Evolutionary conservation across 768 basidiomycete species (phyloP).

Genomic region (Termitomyces heimii): DNA sequence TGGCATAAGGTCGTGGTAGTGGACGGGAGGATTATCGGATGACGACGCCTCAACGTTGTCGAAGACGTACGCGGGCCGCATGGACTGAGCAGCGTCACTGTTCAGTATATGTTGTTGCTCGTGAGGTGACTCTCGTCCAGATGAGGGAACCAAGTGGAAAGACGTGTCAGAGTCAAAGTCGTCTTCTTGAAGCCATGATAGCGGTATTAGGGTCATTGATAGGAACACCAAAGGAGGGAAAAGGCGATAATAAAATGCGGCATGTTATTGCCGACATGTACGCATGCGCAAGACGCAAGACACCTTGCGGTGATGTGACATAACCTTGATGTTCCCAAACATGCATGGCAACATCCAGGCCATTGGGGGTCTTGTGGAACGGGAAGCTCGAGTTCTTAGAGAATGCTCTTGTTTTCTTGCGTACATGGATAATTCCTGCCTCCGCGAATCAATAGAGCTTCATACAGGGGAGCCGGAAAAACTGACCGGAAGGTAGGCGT

Average conservation of each 20-base stretch:
- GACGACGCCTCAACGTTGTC: constrained; percentile 1
- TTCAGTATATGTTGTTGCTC: constrained; percentile 14
- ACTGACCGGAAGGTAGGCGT: not conserved
- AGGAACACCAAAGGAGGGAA: constrained; percentile 2
- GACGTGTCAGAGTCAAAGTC: constrained; percentile 16
- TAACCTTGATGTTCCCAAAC: not conserved
- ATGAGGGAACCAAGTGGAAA: not conserved
- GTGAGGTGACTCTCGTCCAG: constrained; percentile 7
- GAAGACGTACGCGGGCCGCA: constrained; percentile 5
- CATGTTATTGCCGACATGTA: constrained; percentile 11
- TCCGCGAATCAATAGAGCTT: not conserved
- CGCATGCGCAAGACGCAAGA: constrained; percentile 6
- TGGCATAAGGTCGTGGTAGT: not conserved
- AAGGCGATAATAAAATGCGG: constrained; percentile 8
- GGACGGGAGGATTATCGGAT: not conserved
- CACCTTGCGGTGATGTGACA: constrained; percentile 12
- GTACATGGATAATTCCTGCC: not conserved
- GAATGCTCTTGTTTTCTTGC: not conserved
- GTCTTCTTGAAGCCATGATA: constrained; percentile 18
- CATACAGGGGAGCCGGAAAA: not conserved
- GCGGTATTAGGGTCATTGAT: constrained; percentile 11
- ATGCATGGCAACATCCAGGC: not conserved
- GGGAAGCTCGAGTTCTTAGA: not conserved
- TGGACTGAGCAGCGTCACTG: constrained; percentile 3
- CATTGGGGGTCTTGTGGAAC: not conserved